Evolutionary conservation across 2,329 filamentous ascomycete genomes (phyloP), one percentile per base, ranked within the genome.

Genomic region (Xylariaceae sp.): DNA sequence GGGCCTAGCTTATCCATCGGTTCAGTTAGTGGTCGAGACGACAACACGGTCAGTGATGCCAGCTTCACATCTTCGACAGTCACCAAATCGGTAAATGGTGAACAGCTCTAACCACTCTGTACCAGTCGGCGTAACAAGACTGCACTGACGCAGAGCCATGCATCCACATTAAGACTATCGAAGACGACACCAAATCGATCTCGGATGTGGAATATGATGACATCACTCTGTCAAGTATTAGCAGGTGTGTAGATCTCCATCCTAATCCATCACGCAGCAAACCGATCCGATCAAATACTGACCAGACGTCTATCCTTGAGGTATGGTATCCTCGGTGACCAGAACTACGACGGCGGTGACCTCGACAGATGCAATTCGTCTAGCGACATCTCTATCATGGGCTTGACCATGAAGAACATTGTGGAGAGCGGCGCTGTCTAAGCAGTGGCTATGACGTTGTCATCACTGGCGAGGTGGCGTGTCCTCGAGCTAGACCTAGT

Each of bases 351-450:
- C n/a, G 40, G 40, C 23, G 40, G 40, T 4, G 40, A 43, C 26
- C 40, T 43, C 26, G 40, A 43, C 4, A 27, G 40, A 3, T 24
- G 40, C 15, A 43, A 24, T n/a, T 24, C 40, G 10, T 43, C 40
- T 3, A 43, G 40, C 26, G 40, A 27, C 10, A 32, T 43, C 21
- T 27, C 40, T 18, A 43, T 43, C 40, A 43, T 27, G 26, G 40
- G 13, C 16, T 32, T 43, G n/a, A 43, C 40, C 15, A 18, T 43
- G 11, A 43, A 43, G 26, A 43, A 56, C 37, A n/a, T n/a, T n/a
- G n/a, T n/a, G n/a, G n/a, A n/a, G n/a, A n/a, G n/a, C n/a, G n/a
- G n/a, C n/a, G n/a, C n/a, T n/a, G n/a, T n/a, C n/a, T n/a, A n/a
- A n/a, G n/a, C n/a, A n/a, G n/a, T n/a, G n/a, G n/a, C n/a, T n/a